phyloP scores from a whole-genome alignment of 2,329 filamentous ascomycete genomes.

The Aspergillus sp. region DNA sequence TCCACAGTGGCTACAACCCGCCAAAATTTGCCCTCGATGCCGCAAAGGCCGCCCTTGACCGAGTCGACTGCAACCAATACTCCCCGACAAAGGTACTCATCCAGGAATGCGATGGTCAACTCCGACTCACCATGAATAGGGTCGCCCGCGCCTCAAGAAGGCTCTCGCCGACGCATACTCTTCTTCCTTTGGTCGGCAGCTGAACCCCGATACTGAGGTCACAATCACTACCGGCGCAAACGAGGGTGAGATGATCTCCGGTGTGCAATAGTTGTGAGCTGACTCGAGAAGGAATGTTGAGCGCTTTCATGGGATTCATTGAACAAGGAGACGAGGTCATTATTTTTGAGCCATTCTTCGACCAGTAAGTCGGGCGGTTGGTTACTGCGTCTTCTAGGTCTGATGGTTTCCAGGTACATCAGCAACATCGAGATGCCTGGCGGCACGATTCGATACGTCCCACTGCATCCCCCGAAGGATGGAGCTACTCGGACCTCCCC shows the following conservation, averaged over 20 bases:
- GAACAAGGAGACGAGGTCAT: conserved; percentile 96
- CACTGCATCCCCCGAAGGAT: conserved; percentile 84
- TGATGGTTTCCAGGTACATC: conserved; percentile 66
- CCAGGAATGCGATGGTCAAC: background rate
- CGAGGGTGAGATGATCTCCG: conserved; percentile 43
- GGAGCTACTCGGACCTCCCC: conserved; percentile 80
- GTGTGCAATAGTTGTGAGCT: background rate
- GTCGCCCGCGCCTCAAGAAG: conserved; percentile 86
- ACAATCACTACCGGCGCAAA: conserved; percentile 79
- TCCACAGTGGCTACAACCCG: conserved; percentile 78
- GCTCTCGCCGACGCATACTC: conserved; percentile 92
- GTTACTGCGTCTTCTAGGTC: background rate
- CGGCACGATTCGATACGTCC: conserved; percentile 91
- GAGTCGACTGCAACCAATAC: conserved; percentile 98
- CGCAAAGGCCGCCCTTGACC: conserved; percentile 84
- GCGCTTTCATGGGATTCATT: conserved; percentile 96
- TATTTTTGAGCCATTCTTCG: conserved; percentile 97
- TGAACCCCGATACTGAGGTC: conserved; percentile 90
- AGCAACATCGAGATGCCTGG: conserved; percentile 99
- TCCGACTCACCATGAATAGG: conserved; percentile 49
- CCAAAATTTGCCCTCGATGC: conserved; percentile 88
- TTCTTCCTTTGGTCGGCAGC: conserved; percentile 77
- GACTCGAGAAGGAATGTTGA: conserved; percentile 72
- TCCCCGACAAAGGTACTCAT: conserved; percentile 77
- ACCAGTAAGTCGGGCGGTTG: conserved; percentile 67